phyloP scores from a whole-genome alignment of 163 green algal genomes.

The Chloromonas sp. region DNA sequence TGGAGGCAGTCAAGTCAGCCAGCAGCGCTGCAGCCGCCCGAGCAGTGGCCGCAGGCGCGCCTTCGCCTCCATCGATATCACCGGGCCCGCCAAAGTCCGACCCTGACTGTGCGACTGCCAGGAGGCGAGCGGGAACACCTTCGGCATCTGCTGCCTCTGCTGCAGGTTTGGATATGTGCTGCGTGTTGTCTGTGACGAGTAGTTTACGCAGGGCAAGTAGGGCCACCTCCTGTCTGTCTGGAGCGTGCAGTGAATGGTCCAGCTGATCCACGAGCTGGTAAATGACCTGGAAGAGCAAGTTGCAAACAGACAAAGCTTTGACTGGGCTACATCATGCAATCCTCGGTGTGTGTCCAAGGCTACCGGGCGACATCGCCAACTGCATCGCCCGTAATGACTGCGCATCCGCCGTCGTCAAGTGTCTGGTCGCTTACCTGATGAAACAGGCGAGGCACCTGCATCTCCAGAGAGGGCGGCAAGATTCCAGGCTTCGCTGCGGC shows the following conservation, averaged over 20 bases:
- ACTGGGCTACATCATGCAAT: no score
- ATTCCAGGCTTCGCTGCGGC: background rate
- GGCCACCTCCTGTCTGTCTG: background rate
- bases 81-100: slow-evolving; percentile 2
- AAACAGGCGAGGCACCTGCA: slow-evolving; percentile 6
- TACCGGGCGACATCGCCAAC: background rate
- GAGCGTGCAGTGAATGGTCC: background rate
- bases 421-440: background rate
- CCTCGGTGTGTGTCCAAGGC: background rate
- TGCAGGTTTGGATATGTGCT: background rate
- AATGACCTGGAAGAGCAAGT: background rate
- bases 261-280: background rate
- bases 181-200: slow-evolving; percentile 7
- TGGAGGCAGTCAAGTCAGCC: background rate
- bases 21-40: slow-evolving; percentile 4
- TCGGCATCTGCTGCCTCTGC: slow-evolving; percentile 8
- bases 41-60: background rate
- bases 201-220: slow-evolving; percentile 10
- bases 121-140: slow-evolving; percentile 3
- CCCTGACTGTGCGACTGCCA: background rate
- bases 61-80: background rate
- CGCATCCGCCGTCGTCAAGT: background rate
- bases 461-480: background rate
- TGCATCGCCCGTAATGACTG: background rate
- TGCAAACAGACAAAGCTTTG: no score